These are phyloP conservation scores for Blastobotrys robertii DNA, from an alignment of 805 yeast species.

Conservation along the genomic window DNA sequence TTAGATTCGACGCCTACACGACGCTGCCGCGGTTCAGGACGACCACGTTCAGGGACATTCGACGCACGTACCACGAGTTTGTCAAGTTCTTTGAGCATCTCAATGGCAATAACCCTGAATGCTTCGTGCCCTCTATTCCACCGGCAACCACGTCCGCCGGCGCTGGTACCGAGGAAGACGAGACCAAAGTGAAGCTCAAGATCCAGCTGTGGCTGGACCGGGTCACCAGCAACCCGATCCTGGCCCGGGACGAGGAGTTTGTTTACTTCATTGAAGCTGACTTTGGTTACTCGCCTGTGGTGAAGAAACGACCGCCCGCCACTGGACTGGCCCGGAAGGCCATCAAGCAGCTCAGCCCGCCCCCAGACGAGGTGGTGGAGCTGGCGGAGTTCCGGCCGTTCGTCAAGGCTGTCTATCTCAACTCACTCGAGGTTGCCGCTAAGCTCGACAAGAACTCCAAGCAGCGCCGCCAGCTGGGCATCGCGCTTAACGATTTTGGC, in stretches of 20 bases:
- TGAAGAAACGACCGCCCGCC: constrained; percentile 55
- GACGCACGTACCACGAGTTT: constrained; percentile 75
- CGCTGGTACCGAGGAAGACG: constrained; percentile 75
- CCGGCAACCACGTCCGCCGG: constrained; percentile 67
- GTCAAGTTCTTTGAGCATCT: constrained; percentile 67
- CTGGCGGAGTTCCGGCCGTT: constrained; percentile 80
- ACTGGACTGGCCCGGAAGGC: constrained; percentile 84
- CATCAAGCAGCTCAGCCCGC: constrained; percentile 83
- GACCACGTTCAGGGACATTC: constrained; percentile 54
- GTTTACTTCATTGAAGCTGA: constrained; percentile 75
- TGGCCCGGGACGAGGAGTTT: constrained; percentile 80
- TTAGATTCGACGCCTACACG: constrained; percentile 58
- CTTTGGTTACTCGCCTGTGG: constrained; percentile 54
- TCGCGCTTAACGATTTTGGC: constrained; percentile 49
- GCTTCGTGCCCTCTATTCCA: constrained; percentile 87
- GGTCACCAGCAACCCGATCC: constrained; percentile 62
- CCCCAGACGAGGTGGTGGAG: constrained; percentile 76
- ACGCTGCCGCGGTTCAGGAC: constrained; percentile 74
- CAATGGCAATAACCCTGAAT: constrained; percentile 76
- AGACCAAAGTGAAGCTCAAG: constrained; percentile 40
- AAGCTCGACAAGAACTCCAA: constrained; percentile 49
- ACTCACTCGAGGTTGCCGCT: constrained; percentile 39
- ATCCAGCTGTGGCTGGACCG: constrained; percentile 86
- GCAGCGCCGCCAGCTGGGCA: constrained; percentile 38
- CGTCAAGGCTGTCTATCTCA: constrained; percentile 64